phyloP scores from a whole-genome alignment of 495 filamentous ascomycete species.

The Staphylotrichum longicolle region DNA sequence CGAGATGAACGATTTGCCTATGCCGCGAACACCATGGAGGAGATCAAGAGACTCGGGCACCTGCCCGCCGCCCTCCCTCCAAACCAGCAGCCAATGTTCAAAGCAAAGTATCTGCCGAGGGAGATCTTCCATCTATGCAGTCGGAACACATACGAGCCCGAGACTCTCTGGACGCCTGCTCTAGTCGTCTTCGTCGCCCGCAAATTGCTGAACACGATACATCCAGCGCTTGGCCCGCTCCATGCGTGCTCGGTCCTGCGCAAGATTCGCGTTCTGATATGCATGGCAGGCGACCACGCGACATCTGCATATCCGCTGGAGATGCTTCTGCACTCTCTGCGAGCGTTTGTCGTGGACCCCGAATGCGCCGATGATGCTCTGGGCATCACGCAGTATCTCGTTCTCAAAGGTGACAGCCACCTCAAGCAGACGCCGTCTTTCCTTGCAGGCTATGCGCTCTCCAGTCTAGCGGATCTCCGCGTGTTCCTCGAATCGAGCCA shows the following conservation, averaged over 20 bases:
- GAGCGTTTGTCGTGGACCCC: constrained; percentile 72
- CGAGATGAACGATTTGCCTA: constrained; percentile 58
- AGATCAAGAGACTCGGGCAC: constrained; percentile 63
- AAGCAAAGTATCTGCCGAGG: constrained; percentile 66
- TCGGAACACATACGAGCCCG: constrained; percentile 61
- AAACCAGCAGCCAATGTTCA: constrained; percentile 85
- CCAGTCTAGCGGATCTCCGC: constrained; percentile 69
- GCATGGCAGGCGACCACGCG: constrained; percentile 68
- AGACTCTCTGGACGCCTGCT: constrained; percentile 71
- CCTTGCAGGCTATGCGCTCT: constrained; percentile 71
- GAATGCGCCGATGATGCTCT: constrained; percentile 92
- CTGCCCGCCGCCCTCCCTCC: constrained; percentile 61
- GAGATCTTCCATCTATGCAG: constrained; percentile 75
- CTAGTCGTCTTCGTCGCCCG: constrained; percentile 74
- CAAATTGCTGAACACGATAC: constrained; percentile 72
- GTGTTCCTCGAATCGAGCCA: constrained; percentile 67
- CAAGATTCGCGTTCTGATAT: constrained; percentile 78
- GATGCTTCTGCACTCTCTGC: constrained; percentile 80
- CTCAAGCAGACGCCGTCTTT: constrained; percentile 66
- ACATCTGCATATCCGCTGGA: constrained; percentile 81
- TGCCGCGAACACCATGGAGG: constrained; percentile 59
- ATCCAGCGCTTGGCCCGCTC: constrained; percentile 83
- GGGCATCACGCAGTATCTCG: constrained; percentile 81
- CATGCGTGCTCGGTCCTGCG: constrained; percentile 83
- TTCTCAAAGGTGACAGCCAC: constrained; percentile 65